Evolutionary conservation across 257 asterid genomes (phyloP), one percentile per base, ranked within the genome.

Genomic region (Eucommia ulmoides): DNA sequence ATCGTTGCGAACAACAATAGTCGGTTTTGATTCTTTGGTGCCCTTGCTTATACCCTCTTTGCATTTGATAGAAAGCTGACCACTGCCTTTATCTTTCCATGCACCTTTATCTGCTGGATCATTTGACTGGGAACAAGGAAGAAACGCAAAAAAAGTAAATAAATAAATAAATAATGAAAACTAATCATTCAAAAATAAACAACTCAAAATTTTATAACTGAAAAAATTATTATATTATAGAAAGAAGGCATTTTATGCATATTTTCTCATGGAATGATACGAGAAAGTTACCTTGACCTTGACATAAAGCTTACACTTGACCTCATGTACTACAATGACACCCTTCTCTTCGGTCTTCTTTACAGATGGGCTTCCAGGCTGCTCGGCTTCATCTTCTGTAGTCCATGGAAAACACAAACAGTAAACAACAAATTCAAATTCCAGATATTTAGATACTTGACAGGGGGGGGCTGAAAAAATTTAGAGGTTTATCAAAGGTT

Each of bases 71-170:
- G 66, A 73, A 58, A 91, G 94, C 54, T 79, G 84, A 48, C 99
- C 96, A 44, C 71, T 66, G 62, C 99, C 99, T 71, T 67, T 91
- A 64, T 91, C 93, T 70, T 81, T 91, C 99, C 99, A 91, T 23
- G 73, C 70, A 68, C 69, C 82, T 65, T 76, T 81, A 62, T 80
- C 98, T 19, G 67, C 68, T 50, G 87, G 95, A 75, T 91, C 87
- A 63, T 51, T 75, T 48, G 99, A 74, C 99, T 29, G 38, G 12
- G 12, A 29, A 29, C 12, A 12, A 29, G 12, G 12, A 12, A 29
- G 12, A 29, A 29, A 29, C 12, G 38, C 38, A 7, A 29, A 29
- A 29, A 5, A 7, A 29, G 12, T 5, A 29, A 29, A 29, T 29
- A 29, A 29, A 12, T 12, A 29, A 5, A 12, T 29, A 29, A 29